Conservation (phyloP, 2,329 filamentous ascomycete genomes). For the Stagonosporopsis tanaceti region DNA sequence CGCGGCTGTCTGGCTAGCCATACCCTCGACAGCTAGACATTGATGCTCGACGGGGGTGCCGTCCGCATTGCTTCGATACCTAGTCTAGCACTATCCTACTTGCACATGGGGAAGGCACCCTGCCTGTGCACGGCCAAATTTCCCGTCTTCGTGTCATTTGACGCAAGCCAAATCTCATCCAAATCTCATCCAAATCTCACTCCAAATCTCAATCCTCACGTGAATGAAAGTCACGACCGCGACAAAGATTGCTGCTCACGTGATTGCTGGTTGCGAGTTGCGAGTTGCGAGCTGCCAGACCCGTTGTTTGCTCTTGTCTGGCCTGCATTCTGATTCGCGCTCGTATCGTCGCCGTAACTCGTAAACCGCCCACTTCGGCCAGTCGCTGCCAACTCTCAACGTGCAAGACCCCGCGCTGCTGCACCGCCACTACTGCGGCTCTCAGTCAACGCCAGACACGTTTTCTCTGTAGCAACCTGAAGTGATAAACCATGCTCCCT, state of each 20-base stretch:
- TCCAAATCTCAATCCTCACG: background rate
- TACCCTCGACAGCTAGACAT: background rate
- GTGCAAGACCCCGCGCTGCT: conserved; percentile 14
- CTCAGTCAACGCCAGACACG: conserved; percentile 2
- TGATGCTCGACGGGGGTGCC: conserved; percentile 7
- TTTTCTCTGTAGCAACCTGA: conserved; percentile 4
- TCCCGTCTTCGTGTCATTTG: background rate
- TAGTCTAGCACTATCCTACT: background rate
- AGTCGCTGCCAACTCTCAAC: no score
- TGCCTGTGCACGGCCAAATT: conserved; percentile 9
- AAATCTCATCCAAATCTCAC: background rate
- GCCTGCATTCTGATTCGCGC: background rate
- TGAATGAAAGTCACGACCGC: background rate
- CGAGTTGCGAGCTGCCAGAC: no score
- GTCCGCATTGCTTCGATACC: conserved; percentile 1
- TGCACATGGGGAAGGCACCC: background rate
- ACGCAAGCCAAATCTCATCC: no score
- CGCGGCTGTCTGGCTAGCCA: conserved; percentile 6
- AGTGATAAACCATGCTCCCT: conserved; percentile 12
- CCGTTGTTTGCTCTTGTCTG: background rate
- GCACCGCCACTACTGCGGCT: conserved; percentile 13
- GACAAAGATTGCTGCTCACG: no score
- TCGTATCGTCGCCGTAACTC: conserved; percentile 12
- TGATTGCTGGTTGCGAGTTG: no score
- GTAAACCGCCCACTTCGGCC: background rate